Evolutionary conservation across 2,329 filamentous ascomycete species (phyloP), one percentile per base, ranked within the genome.

Genomic region (Hymenoscyphus scutula): DNA sequence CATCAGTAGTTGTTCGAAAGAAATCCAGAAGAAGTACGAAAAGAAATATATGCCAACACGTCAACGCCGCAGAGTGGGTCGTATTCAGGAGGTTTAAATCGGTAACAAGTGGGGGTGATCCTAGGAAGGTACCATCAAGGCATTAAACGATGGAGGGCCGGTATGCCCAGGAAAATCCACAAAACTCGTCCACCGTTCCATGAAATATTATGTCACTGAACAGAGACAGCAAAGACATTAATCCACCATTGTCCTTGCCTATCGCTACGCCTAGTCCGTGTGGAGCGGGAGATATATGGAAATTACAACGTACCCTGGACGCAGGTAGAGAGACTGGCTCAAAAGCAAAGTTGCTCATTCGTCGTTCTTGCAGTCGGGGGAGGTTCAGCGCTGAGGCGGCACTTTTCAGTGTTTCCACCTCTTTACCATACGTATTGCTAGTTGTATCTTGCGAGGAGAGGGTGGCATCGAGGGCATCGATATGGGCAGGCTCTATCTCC

Each of bases 261-360:
- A 55, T 56, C 34, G 41, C 34, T 19, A 17, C 53, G 55, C 51
- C 54, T 37, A 37, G 32, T 58, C 51, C 29, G 13, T 45, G 38
- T 23, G 19, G 11, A 60, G 7, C 11, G 23, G 53, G 17, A 56
- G 55, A 27, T 63, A 48, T 62, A 77, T 17, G 6, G 55, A 54
- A 30, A 58, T 57, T 10, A 72, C 64, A 62, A 84, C 89, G 77
- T 86, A 94, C 91, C 77, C 91, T 85, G 54, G 91, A 94, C 34
- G 85, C 83, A 41, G 95, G 94, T 59, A 98, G 81, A 38, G 95
- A 98, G 67, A 97, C 88, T 37, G 94, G 89, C 74, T 97, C 93
- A 73, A 93, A 98, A 53, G 89, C 88, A 77, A 92, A 96, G 74
- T 92, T 91, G 74, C 89, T 90, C 81, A 96, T 86, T 67, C 93